phyloP scores from a whole-genome alignment of 768 basidiomycete species.

The Pleurotus ostreatus region DNA sequence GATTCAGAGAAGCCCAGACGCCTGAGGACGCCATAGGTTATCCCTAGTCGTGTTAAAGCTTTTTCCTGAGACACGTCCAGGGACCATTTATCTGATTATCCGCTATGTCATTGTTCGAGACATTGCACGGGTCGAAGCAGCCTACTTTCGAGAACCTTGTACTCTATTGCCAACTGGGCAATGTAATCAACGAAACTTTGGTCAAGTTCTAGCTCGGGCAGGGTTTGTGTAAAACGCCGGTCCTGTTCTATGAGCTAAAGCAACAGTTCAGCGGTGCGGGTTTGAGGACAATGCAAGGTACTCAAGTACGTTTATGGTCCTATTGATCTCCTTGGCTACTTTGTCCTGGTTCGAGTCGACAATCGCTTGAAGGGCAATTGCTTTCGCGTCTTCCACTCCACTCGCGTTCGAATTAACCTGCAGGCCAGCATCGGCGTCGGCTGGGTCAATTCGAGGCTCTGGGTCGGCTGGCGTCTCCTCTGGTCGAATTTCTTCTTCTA shows the following conservation, averaged over 20 bases:
- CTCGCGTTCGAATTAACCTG: slow-evolving; percentile 19
- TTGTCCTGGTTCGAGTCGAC: slow-evolving; percentile 86
- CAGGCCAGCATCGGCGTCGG: slow-evolving; percentile 6
- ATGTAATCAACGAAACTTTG: slow-evolving; percentile 53
- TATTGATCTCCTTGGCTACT: slow-evolving; percentile 78
- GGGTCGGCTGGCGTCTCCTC: slow-evolving; percentile 26
- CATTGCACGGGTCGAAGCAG: not conserved
- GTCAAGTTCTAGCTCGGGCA: slow-evolving; percentile 64
- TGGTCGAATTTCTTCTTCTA: slow-evolving; percentile 21
- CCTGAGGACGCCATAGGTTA: slow-evolving; percentile 78
- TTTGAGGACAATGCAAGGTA: too few species aligned
- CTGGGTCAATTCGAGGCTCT: slow-evolving; percentile 1
- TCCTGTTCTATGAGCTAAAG: slow-evolving; percentile 78
- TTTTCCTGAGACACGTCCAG: slow-evolving; percentile 69
- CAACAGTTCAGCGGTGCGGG: too few species aligned
- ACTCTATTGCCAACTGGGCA: slow-evolving; percentile 43
- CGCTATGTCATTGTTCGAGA: not conserved
- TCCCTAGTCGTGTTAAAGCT: slow-evolving; percentile 60
- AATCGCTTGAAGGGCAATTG: slow-evolving; percentile 60
- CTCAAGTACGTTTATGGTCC: slow-evolving; percentile 56
- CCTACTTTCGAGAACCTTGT: slow-evolving; percentile 26
- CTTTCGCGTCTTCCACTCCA: slow-evolving; percentile 40
- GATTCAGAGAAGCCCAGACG: slow-evolving; percentile 73
- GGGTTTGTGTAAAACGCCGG: slow-evolving; percentile 60
- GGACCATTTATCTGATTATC: slow-evolving; percentile 25